Evolutionary conservation across 2,329 filamentous ascomycete species (phyloP), one percentile per base, ranked within the genome.

Genomic region (Fusarium solani-melongenae): DNA sequence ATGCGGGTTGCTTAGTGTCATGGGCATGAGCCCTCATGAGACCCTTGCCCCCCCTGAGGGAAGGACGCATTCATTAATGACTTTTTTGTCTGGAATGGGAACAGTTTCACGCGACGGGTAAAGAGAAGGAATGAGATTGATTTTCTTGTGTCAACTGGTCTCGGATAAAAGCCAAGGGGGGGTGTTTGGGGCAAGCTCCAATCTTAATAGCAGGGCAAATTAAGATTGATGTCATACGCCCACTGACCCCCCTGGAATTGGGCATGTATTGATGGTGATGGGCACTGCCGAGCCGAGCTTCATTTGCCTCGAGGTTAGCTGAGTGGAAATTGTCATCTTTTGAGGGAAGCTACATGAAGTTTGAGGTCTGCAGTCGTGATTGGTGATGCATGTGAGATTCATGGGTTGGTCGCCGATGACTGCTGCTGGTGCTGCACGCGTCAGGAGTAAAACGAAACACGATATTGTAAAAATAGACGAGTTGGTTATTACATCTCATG

Each of bases 191-290:
- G 41, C 61, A 11, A 11, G 46, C 49, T 38, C 44, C 70, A 65
- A 67, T 69, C 58, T 46, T 55, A 62, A 34, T 56, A 39, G 22
- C 8, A 63, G 27, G 62, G 73, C 62, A 77, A 77, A 77, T 77
- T 77, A 77, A 73, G 65, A 71, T 77, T 77, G 75, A 77, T 77
- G 75, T 77, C 75, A 77, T 77, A 67, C 71, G 64, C 71, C 75
- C 75, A 77, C 73, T 67, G 53, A 15, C 55, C 66, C 66, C 75
- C 67, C 67, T 59, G 60, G 53, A 63, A 53, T 60, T 56, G 44
- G 49, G 29, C 29, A 36, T 33, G 55, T 33, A 53, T 62, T 69
- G 66, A 76, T 74, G 67, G 66, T 70, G 75, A 77, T 77, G 65
- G 69, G 66, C 73, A 65, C 36, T 68, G 69, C 75, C 73, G 73